A percentile compares a stretch with the other conserved stretches of the same genome.
Conservation (phyloP, 345 rosid genomes). For the Arabidopsis thaliana region DNA sequence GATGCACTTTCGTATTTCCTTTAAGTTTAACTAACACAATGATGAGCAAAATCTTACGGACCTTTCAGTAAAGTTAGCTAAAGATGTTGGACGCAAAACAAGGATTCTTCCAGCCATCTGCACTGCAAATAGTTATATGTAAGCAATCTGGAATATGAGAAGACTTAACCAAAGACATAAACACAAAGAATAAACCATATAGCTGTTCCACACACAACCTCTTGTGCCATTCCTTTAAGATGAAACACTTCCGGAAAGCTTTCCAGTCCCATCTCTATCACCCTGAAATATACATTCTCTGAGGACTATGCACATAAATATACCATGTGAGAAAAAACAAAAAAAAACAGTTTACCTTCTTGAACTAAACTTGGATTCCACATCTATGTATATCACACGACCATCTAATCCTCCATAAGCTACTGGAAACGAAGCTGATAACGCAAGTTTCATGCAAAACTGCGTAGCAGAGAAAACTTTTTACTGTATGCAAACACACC, state of each 20-base stretch:
- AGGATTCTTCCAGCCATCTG: conserved; percentile 93
- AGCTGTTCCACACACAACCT: conserved; percentile 48
- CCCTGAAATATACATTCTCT: conserved; percentile 50
- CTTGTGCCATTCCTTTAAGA: conserved; percentile 73
- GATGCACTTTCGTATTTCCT: background rate
- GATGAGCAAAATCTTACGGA: conserved; percentile 34
- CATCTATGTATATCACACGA: conserved; percentile 73
- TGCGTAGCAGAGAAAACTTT: conserved; percentile 38
- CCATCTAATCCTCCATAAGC: conserved; percentile 82
- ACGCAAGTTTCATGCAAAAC: conserved; percentile 81
- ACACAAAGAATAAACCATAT: conserved; percentile 19
- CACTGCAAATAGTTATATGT: conserved; percentile 11
- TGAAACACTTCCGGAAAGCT: conserved; percentile 84
- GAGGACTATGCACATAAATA: background rate
- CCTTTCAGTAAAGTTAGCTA: conserved; percentile 80
- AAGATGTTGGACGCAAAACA: conserved; percentile 73
- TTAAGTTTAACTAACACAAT: conserved; percentile 18
- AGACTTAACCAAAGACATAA: background rate
- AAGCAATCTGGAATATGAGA: conserved; percentile 7
- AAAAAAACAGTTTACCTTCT: conserved; percentile 56
- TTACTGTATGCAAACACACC: conserved; percentile 8
- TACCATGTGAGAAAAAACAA: too few species aligned
- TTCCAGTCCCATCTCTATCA: conserved; percentile 78
- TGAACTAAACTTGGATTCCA: conserved; percentile 83
- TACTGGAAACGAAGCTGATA: conserved; percentile 72